A percentile compares a stretch with the other conserved stretches of the same genome.
phyloP scores from a whole-genome alignment of 225 moss, liverwort and hornwort genomes.

The Neckera pumila region DNA sequence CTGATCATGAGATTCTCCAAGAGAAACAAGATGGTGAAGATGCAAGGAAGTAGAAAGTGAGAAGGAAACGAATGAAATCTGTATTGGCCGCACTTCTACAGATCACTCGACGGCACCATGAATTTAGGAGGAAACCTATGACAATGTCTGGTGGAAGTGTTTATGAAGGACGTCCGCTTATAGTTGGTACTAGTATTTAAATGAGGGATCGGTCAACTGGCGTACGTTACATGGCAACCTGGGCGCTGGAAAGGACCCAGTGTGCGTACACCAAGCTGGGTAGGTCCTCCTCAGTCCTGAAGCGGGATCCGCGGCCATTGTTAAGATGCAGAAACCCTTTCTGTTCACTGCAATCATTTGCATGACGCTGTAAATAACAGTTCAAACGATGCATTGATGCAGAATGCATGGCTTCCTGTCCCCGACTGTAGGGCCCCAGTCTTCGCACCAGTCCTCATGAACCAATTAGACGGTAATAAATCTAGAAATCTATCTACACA shows the following conservation, averaged over 20 bases:
- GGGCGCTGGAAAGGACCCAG: background rate
- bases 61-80: background rate
- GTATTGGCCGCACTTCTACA: background rate
- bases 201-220: constrained; percentile 7
- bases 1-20: background rate
- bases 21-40: background rate
- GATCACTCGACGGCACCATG: background rate
- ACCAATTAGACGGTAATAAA: background rate
- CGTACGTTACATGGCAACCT: background rate
- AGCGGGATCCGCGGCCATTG: background rate
- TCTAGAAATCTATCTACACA: background rate
- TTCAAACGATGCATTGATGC: background rate
- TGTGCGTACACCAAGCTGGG: background rate
- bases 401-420: background rate
- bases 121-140: background rate
- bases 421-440: background rate
- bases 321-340: background rate
- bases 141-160: background rate
- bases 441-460: background rate
- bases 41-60: background rate
- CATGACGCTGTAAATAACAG: background rate
- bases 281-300: constrained; percentile 14
- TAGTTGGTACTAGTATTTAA: background rate
- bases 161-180: background rate
- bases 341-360: background rate